A percentile compares a stretch with the other conserved stretches of the same genome.
Conservation (phyloP, 495 filamentous ascomycete species). For the Aspergillus indologenus region DNA sequence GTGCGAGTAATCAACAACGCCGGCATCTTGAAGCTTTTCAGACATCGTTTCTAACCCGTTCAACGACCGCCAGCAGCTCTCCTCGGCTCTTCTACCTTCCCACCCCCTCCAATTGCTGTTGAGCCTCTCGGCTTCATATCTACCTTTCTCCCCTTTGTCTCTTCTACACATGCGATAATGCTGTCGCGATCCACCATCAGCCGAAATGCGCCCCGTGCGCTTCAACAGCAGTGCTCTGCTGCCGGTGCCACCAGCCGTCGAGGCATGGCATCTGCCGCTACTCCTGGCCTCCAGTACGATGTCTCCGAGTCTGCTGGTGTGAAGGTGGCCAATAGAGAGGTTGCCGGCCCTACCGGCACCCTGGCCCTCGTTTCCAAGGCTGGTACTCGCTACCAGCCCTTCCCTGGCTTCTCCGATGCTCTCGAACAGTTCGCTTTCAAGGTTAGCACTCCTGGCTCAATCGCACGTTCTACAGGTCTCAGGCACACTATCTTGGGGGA, state of each 20-base stretch:
- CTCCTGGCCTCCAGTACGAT: constrained; percentile 82
- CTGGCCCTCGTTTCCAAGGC: constrained; percentile 89
- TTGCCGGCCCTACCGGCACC: constrained; percentile 80
- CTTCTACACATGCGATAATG: constrained; percentile 64
- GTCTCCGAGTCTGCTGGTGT: constrained; percentile 78
- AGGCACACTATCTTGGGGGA: neutral
- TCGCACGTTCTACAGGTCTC: constrained; percentile 10
- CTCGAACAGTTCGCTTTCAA: constrained; percentile 95
- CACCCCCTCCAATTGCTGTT: constrained; percentile 43
- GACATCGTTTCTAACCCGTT: constrained; percentile 37
- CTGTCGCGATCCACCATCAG: constrained; percentile 77
- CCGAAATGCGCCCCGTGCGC: constrained; percentile 72
- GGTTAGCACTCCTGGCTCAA: constrained; percentile 53
- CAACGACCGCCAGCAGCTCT: constrained; percentile 21
- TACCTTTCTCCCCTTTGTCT: constrained; percentile 29
- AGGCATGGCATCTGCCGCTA: constrained; percentile 76
- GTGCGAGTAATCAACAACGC: constrained; percentile 39
- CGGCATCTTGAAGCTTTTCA: constrained; percentile 53
- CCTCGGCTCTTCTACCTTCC: constrained; percentile 30
- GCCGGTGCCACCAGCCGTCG: constrained; percentile 55
- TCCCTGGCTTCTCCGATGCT: constrained; percentile 84
- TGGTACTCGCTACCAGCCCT: constrained; percentile 84
- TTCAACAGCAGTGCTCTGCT: constrained; percentile 60
- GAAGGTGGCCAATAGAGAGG: constrained; percentile 87
- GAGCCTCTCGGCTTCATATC: constrained; percentile 34